phyloP scores from a whole-genome alignment of 805 yeast species.

The Yarrowia phangngaensis region DNA sequence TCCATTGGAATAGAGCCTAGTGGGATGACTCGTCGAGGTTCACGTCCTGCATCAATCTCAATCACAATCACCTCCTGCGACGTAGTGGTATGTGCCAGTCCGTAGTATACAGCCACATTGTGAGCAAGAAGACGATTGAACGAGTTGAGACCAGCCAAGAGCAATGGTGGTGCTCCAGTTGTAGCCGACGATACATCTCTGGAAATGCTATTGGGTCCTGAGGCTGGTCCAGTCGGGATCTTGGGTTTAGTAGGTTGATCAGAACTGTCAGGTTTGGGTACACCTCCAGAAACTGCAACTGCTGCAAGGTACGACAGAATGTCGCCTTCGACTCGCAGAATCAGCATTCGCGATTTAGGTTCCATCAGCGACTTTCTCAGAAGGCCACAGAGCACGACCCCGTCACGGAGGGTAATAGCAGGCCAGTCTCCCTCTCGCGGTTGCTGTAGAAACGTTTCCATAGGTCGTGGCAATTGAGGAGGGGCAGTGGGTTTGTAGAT shows the following conservation, averaged over 20 bases:
- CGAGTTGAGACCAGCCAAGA: constrained; percentile 47
- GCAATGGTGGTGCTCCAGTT: constrained; percentile 1
- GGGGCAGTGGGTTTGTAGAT: constrained; percentile 13
- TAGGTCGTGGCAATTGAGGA: constrained; percentile 22
- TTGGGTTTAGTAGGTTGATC: no score
- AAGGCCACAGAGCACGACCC: constrained; percentile 6
- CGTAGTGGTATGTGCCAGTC: constrained; percentile 53
- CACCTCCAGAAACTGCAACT: background rate
- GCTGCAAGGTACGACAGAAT: constrained; percentile 12
- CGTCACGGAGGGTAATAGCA: constrained; percentile 7
- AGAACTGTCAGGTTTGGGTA: no score
- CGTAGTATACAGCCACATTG: constrained; percentile 64
- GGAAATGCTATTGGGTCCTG: background rate
- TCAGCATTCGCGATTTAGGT: constrained; percentile 13
- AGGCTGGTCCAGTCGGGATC: constrained; percentile 2
- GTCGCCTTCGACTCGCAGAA: constrained; percentile 4
- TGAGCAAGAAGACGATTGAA: constrained; percentile 65
- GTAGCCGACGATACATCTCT: background rate
- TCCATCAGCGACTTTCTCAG: constrained; percentile 21
- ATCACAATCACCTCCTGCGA: constrained; percentile 48
- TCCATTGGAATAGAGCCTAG: constrained; percentile 17
- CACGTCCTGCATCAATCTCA: constrained; percentile 5
- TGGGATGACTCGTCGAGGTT: constrained; percentile 14
- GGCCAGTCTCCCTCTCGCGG: constrained; percentile 15
- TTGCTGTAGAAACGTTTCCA: constrained; percentile 16